phyloP scores from a whole-genome alignment of 192 early-diverging fungal genomes.

The Globomyces pollinis-pini region DNA sequence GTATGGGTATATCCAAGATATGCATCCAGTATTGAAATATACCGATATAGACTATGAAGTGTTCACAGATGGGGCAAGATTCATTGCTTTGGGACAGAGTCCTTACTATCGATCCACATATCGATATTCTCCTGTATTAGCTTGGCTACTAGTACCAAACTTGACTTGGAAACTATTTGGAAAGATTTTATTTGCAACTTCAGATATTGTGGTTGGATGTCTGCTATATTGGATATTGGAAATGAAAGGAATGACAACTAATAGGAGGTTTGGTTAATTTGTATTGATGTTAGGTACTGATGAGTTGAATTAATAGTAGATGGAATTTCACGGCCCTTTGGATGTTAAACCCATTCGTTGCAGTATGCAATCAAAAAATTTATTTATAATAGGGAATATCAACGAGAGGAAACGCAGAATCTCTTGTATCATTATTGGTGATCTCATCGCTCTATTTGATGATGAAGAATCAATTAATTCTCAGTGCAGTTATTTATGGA shows the following conservation, averaged over 20 bases:
- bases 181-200: slow-evolving; percentile 83
- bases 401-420: slow-evolving; percentile 89
- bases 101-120: slow-evolving; percentile 92
- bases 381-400: no score
- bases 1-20: slow-evolving; percentile 88
- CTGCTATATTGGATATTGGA: slow-evolving; percentile 38
- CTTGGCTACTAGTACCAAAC: slow-evolving; percentile 80
- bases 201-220: slow-evolving; percentile 71
- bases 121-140: slow-evolving; percentile 94
- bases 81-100: slow-evolving; percentile 59
- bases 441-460: slow-evolving; percentile 68
- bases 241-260: slow-evolving; percentile 5
- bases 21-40: slow-evolving; percentile 84
- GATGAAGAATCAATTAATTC: background rate
- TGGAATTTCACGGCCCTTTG: no score
- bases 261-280: no score
- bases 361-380: no score
- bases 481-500: slow-evolving; percentile 66
- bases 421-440: slow-evolving; percentile 70
- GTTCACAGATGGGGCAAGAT: slow-evolving; percentile 87
- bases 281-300: background rate
- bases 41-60: slow-evolving; percentile 98
- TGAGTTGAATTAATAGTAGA: background rate
- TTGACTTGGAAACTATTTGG: slow-evolving; percentile 68
- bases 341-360: slow-evolving; percentile 93